These are phyloP conservation scores for Cutaneotrichosporon mucoides DNA, from an alignment of 1,284 basidiomycete genomes.

Conservation along the genomic window DNA sequence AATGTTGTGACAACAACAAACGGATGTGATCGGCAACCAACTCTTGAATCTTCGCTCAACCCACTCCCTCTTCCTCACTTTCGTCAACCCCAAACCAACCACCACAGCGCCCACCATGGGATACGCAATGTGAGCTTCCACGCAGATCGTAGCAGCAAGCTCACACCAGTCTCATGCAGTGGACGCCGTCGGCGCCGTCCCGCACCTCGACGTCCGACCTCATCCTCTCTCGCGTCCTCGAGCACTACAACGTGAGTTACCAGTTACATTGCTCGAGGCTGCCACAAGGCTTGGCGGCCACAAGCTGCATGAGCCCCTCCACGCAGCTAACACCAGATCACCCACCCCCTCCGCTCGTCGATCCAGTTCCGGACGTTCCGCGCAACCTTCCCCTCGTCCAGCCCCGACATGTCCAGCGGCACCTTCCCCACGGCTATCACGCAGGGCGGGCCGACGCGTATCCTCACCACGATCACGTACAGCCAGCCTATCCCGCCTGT, in stretches of 20 bases:
- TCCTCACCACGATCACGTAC: slow-evolving; percentile 35
- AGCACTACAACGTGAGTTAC: slow-evolving; percentile 37
- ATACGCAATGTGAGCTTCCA: slow-evolving; percentile 28
- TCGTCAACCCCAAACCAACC: background rate
- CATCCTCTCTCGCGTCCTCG: slow-evolving; percentile 35
- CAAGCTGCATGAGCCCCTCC: background rate
- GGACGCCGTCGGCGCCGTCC: slow-evolving; percentile 29
- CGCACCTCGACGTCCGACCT: slow-evolving; percentile 34
- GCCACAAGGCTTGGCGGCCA: too few species aligned
- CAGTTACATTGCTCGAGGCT: background rate
- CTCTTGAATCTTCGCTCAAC: background rate
- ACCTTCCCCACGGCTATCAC: too few species aligned
- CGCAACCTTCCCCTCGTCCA: slow-evolving; percentile 22
- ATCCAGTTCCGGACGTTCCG: slow-evolving; percentile 41
- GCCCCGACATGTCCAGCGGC: too few species aligned
- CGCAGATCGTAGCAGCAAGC: background rate
- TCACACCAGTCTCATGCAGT: slow-evolving; percentile 39
- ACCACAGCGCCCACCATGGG: slow-evolving; percentile 23
- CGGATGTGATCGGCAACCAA: background rate
- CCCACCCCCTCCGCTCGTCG: slow-evolving; percentile 29
- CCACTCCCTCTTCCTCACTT: too few species aligned
- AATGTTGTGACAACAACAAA: slow-evolving; percentile 9
- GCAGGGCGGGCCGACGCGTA: slow-evolving; percentile 8
- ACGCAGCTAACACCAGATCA: slow-evolving; percentile 21
- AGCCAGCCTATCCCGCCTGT: slow-evolving; percentile 19